Conservation (phyloP, 2,329 filamentous ascomycete genomes). For the Calcarisporium arbuscula region DNA sequence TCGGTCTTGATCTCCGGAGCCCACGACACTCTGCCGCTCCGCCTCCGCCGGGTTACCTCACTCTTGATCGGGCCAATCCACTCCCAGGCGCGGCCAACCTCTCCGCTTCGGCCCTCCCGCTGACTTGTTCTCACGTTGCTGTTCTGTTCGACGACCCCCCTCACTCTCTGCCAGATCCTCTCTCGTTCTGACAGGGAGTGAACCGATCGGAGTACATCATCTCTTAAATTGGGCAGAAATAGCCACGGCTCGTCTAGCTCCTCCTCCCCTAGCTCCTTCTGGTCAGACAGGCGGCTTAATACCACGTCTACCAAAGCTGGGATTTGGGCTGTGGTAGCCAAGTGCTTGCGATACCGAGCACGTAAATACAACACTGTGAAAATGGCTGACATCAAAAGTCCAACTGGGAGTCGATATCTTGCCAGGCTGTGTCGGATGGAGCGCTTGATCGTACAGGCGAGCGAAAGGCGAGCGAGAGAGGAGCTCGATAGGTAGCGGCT, state of each 20-base stretch:
- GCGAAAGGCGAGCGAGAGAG: conserved; percentile 86
- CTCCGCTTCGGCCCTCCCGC: conserved; percentile 60
- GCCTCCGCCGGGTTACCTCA: conserved; percentile 37
- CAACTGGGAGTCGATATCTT: conserved; percentile 82
- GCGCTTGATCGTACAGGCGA: conserved; percentile 74
- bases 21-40: conserved; percentile 47
- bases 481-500: conserved; percentile 66
- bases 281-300: conserved; percentile 72
- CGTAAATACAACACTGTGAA: conserved; percentile 55
- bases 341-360: conserved; percentile 53
- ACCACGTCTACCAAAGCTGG: conserved; percentile 80
- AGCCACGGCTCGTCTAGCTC: conserved; percentile 69
- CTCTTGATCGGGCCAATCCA: conserved; percentile 57
- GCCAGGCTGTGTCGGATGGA: conserved; percentile 74
- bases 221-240: conserved; percentile 80
- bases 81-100: conserved; percentile 62
- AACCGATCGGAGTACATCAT: conserved; percentile 80
- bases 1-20: conserved; percentile 32
- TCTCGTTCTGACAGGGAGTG: conserved; percentile 72
- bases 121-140: conserved; percentile 77
- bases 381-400: conserved; percentile 50
- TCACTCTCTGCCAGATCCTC: conserved; percentile 77
- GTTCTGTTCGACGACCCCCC: conserved; percentile 83
- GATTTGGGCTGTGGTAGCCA: conserved; percentile 64
- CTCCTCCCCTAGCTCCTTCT: conserved; percentile 73